Percentiles rank a stretch among this genome's conserved stretches.
phyloP scores from a whole-genome alignment of 2,329 filamentous ascomycete species.

The Penicillium italicum region DNA sequence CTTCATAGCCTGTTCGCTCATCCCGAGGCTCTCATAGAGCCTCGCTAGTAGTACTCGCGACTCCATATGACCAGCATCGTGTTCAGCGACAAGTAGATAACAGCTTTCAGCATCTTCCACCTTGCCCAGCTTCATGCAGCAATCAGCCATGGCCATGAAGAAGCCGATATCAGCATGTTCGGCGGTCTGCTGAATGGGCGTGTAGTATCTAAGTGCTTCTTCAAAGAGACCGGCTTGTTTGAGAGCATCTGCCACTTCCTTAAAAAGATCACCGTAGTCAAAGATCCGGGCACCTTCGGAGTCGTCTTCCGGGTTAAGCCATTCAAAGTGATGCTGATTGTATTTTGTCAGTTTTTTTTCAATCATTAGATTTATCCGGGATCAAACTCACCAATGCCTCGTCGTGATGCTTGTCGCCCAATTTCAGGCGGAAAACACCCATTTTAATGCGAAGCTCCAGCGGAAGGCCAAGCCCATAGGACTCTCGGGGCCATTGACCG shows the following conservation, averaged over 20 bases:
- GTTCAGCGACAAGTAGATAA: conserved; percentile 70
- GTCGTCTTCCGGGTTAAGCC: conserved; percentile 63
- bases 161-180: conserved; percentile 49
- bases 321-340: conserved; percentile 61
- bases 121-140: conserved; percentile 63
- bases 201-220: conserved; percentile 58
- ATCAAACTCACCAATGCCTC: conserved; percentile 67
- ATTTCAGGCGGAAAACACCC: conserved; percentile 73
- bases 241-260: conserved; percentile 63
- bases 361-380: not conserved
- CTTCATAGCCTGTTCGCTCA: conserved; percentile 71
- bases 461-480: conserved; percentile 72
- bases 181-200: conserved; percentile 47
- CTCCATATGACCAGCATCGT: conserved; percentile 68
- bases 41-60: conserved; percentile 76
- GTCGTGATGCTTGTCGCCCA: conserved; percentile 57
- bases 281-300: conserved; percentile 51
- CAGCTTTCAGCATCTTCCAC: conserved; percentile 70
- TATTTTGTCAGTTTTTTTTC: conserved; percentile 6
- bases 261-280: conserved; percentile 75
- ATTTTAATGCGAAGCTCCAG: conserved; percentile 80
- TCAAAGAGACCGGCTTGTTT: conserved; percentile 49
- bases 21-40: conserved; percentile 73
- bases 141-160: conserved; percentile 53
- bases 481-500: conserved; percentile 50